phyloP scores from a whole-genome alignment of 139 green algal species.

The Deuterostichococcus epilithicus region DNA sequence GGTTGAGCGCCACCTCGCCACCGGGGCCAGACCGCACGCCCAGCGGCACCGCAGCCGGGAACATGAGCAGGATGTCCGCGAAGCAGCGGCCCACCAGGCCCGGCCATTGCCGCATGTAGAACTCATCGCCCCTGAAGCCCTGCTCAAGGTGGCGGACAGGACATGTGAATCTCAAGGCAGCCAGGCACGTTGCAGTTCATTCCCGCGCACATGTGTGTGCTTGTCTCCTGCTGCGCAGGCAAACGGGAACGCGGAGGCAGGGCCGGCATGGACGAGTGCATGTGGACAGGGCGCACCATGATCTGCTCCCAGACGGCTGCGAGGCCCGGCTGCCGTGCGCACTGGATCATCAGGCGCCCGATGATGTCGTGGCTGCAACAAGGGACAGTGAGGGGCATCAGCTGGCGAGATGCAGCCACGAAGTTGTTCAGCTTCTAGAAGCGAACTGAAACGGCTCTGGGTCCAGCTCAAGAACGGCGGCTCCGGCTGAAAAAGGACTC shows the following conservation, averaged over 20 bases:
- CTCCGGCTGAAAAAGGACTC: too few species aligned
- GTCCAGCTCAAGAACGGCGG: too few species aligned
- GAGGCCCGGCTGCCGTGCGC: conserved; percentile 44
- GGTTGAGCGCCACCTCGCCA: conserved; percentile 36
- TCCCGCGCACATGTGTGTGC: too few species aligned
- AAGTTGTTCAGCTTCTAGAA: too few species aligned
- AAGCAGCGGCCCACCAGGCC: conserved; percentile 36
- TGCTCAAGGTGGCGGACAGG: too few species aligned
- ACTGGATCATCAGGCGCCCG: conserved; percentile 56
- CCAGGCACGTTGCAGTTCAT: too few species aligned
- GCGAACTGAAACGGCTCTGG: too few species aligned
- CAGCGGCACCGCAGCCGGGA: conserved; percentile 40
- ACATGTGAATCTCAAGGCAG: not conserved
- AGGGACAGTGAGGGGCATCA: too few species aligned
- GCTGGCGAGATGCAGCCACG: too few species aligned
- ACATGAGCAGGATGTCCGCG: conserved; percentile 34
- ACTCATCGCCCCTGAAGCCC: conserved; percentile 37
- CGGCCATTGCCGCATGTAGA: conserved; percentile 51
- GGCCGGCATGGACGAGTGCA: too few species aligned
- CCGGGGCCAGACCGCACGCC: conserved; percentile 13
- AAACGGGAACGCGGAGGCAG: too few species aligned
- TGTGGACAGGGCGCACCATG: conserved; percentile 55
- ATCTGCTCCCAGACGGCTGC: conserved; percentile 42
- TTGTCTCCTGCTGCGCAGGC: too few species aligned
- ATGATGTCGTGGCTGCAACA: conserved; percentile 24